Conservation (phyloP, 768 basidiomycete genomes). For the Royoungia palumana region DNA sequence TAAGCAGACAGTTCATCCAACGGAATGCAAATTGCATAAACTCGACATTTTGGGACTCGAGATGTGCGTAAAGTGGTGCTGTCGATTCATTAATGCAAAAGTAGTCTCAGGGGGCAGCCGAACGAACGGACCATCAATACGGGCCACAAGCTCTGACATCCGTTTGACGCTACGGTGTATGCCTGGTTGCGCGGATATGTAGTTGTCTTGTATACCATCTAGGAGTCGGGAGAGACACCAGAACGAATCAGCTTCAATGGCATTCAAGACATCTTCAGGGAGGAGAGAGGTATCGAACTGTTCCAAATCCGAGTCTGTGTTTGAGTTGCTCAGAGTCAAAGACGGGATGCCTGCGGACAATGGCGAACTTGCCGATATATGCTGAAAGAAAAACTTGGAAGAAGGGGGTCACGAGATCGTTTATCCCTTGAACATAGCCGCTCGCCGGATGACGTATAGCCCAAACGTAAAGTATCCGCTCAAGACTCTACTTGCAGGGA, state of each 20-base stretch:
- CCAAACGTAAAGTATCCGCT: constrained; percentile 97
- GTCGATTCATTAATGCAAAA: background rate
- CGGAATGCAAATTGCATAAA: constrained; percentile 99
- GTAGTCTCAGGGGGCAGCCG: background rate
- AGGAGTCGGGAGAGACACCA: constrained; percentile 96
- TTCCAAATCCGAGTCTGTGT: constrained; percentile 85
- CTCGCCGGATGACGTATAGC: constrained; percentile 98
- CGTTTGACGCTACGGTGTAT: constrained; percentile 90
- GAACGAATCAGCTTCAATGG: constrained; percentile 95
- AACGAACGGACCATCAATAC: constrained; percentile 72
- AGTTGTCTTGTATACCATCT: constrained; percentile 98
- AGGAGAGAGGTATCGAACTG: constrained; percentile 77
- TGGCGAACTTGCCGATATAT: constrained; percentile 71
- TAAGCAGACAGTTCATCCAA: constrained; percentile 99
- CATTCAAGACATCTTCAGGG: constrained; percentile 66
- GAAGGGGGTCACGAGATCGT: constrained; percentile 96
- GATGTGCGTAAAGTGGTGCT: constrained; percentile 86
- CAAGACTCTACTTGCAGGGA: constrained; percentile 64
- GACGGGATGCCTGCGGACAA: background rate
- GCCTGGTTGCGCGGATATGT: constrained; percentile 94
- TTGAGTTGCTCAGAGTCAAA: constrained; percentile 2
- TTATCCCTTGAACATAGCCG: constrained; percentile 99
- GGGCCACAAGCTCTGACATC: constrained; percentile 89
- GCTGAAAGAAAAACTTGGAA: constrained; percentile 95
- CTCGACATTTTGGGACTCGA: constrained; percentile 89